Evolutionary conservation across 768 basidiomycete genomes (phyloP).

Genomic region (Leccinum aurantiacum): DNA sequence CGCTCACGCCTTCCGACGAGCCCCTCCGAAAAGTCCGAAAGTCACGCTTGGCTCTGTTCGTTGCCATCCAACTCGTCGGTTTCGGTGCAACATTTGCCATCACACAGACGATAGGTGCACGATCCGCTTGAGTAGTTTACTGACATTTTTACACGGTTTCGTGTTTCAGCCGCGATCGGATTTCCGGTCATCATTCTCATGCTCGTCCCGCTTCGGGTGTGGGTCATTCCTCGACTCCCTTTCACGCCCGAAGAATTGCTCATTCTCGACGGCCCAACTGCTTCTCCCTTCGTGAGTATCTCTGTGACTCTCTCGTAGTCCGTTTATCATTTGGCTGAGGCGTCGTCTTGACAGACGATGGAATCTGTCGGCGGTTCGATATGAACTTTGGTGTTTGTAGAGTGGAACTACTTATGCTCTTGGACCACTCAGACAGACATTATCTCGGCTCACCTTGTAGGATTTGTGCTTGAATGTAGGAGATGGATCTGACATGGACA

Average conservation of each 20-base stretch:
- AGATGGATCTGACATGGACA: neutral
- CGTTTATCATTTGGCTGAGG: too few relatives aligned
- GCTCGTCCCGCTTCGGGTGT: constrained; percentile 72
- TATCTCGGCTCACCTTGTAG: neutral
- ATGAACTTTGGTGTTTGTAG: neutral
- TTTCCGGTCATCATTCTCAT: constrained; percentile 89
- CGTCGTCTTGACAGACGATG: constrained; percentile 37
- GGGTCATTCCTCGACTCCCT: constrained; percentile 68
- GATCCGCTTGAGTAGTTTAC: fast-evolving
- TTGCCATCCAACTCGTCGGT: constrained; percentile 72
- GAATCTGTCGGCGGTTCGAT: constrained; percentile 42
- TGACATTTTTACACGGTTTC: neutral
- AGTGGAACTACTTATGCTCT: neutral
- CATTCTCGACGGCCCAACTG: constrained; percentile 88
- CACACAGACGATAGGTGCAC: constrained; percentile 81
- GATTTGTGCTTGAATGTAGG: neutral
- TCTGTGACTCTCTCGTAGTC: neutral
- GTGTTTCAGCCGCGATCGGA: constrained; percentile 79
- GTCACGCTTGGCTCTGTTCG: constrained; percentile 69
- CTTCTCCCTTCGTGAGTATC: constrained; percentile 76
- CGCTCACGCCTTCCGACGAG: constrained; percentile 60
- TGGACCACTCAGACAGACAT: neutral
- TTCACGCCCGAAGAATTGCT: constrained; percentile 78
- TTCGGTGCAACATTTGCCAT: constrained; percentile 64
- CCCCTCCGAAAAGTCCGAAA: constrained; percentile 75